Conservation (phyloP, 2,329 filamentous ascomycete species). For the Alternaria sp. region DNA sequence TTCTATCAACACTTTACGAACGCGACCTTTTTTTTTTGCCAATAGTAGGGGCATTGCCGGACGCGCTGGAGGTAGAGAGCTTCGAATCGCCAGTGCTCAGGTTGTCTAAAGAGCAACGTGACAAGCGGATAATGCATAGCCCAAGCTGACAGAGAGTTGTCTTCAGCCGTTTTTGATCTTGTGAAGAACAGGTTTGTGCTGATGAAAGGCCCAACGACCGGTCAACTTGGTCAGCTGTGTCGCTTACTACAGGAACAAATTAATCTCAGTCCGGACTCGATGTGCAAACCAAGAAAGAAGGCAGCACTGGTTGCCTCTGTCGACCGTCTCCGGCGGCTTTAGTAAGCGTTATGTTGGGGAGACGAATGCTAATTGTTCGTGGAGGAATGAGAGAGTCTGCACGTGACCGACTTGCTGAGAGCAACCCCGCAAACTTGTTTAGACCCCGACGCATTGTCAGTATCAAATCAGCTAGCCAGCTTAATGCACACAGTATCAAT, state of each 20-base stretch:
- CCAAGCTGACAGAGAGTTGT: not conserved
- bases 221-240: conserved; percentile 8
- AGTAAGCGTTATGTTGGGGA: not conserved
- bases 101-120: not conserved
- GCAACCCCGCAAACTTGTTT: conserved; percentile 1
- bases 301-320: not conserved
- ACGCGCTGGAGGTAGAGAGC: not conserved
- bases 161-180: not conserved
- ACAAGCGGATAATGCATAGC: not conserved
- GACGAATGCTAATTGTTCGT: not conserved
- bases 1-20: not conserved
- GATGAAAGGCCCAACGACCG: conserved; percentile 16
- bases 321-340: not conserved
- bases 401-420: conserved; percentile 3
- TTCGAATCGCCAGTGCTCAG: not conserved
- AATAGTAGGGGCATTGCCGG: conserved; percentile 1
- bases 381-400: not conserved
- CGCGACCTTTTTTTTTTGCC: not conserved
- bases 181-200: conserved; percentile 10
- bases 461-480: not conserved
- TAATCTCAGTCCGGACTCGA: not conserved
- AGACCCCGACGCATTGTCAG: conserved; percentile 3
- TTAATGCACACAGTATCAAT: not conserved
- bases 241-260: conserved; percentile 2
- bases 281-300: not conserved